Evolutionary conservation across 176 grass and related monocot genomes (phyloP), one percentile per base, ranked within the genome.

Genomic region (Paspalum notatum): DNA sequence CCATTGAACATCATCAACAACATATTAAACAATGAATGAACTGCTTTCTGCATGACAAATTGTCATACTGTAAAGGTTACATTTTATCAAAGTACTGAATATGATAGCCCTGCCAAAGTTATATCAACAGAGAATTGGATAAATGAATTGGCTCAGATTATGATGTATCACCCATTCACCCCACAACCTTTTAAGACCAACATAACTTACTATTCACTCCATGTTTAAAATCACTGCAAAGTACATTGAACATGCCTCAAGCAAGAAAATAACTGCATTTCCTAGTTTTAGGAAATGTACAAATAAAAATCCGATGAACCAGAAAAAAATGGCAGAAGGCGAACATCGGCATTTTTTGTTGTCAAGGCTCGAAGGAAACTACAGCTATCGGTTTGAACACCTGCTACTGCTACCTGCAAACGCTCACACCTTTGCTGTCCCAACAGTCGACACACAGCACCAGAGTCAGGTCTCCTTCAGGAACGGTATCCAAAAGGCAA

Each of bases 41-140:
- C 9, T 53, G 42, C 7, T 67, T 64, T 76, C 52, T 43, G n/a
- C 71, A 77, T 69, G 49, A 44, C 71, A 80, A 76, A 57, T 22
- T 27, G 43, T 49, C 61, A 72, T 27, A 63, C 48, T 24, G 40
- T 25, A 61, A 38, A 72, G 65, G 26, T 2, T 52, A 58, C 22
- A 54, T 41, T 41, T 3, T 80, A 55, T 56, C 46, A 16, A 71
- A 17, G 61, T 22, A 62, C n/a, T 51, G 38, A 53, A 41, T 72
- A 69, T 60, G 18, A 80, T 75, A 66, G n/a, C 27, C 63, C 76
- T 24, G 17, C 4, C 14, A 76, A 69, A 62, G 70, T 12, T 40
- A 45, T 49, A n/a, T 72, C 38, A 42, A 44, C 47, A 51, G 37
- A 10, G 22, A 61, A 57, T 51, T 41, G 5, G 71, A 53, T 53